Evolutionary conservation across 768 basidiomycete genomes (phyloP), one percentile per base, ranked within the genome.

Genomic region (Sporobolomyces pararoseus): DNA sequence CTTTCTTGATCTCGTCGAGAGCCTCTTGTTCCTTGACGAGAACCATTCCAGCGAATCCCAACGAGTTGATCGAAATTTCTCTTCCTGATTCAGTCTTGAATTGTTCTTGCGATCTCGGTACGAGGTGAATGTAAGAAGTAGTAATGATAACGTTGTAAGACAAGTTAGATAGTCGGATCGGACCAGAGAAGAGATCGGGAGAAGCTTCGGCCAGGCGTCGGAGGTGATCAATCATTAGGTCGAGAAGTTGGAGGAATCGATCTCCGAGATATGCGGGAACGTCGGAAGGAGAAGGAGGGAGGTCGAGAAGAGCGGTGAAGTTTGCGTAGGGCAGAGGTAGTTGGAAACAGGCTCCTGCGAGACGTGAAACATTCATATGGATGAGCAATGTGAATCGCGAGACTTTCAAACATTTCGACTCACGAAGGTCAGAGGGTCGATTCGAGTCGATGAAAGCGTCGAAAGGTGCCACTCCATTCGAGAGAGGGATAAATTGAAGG

Each of bases 41-140:
- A 70, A 96, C 75, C 87, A 90, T 86, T 1, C 94, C 94, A 10
- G 91, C 89, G 78, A 88, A 96, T 19, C 90, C 94, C 55, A 96
- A 83, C 52, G 94, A 84, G 79, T 97, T 96, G 50, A 97, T 83
- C 75, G 85, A 85, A 32, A 97, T 76, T 16, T 76, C 78, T 23
- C 44, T 44, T 1, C 63, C 64, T 7, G 14, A 1, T 35, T n/a
- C 4, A 3, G 69, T 42, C 29, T 27, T 49, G 78, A 88, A 84
- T n/a, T 78, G 79, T 77, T 91, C 90, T 37, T 80, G 79, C 57
- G 82, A 82, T 46, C 94, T 86, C 35, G 94, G 94, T 76, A 97
- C 86, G 65, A 96, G 66, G 79, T 95, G 87, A 66, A 97, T 81
- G 80, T 97, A 92, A 67, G 89, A 86, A 69, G 86, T 80, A 16